A percentile compares a stretch with the other conserved stretches of the same genome.
Conservation (phyloP, 805 yeast species). For the Hanseniaspora pseudoguilliermondii region DNA sequence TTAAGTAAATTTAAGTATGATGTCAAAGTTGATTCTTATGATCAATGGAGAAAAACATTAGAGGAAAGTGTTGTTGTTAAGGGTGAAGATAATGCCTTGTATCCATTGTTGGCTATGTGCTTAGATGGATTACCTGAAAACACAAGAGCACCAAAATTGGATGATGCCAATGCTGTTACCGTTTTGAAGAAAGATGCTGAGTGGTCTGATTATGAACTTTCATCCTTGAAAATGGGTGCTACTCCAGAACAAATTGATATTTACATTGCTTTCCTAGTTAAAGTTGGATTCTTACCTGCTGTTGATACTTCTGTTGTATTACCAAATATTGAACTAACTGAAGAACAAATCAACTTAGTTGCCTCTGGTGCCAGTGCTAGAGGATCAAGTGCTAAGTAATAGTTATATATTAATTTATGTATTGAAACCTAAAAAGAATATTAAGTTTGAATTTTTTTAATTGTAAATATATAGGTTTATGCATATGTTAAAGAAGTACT, state of each 20-base stretch:
- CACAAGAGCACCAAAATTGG: constrained; percentile 91
- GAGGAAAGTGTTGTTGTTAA: constrained; percentile 68
- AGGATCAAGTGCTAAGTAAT: constrained; percentile 42
- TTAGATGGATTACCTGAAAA: constrained; percentile 81
- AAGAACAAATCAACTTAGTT: constrained; percentile 46
- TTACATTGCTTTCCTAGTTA: constrained; percentile 67
- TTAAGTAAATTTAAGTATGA: constrained; percentile 62
- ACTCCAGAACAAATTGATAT: constrained; percentile 50
- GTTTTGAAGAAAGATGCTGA: constrained; percentile 48
- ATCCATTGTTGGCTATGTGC: constrained; percentile 87
- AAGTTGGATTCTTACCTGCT: constrained; percentile 63
- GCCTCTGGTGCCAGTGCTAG: constrained; percentile 63
- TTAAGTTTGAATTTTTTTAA: not conserved
- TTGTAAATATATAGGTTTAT: not conserved
- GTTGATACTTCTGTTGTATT: constrained; percentile 40
- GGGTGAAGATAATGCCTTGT: constrained; percentile 71
- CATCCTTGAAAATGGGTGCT: constrained; percentile 61
- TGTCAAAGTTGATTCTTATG: constrained; percentile 50
- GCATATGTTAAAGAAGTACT: not conserved
- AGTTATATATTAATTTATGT: not conserved
- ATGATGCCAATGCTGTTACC: constrained; percentile 69
- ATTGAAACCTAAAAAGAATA: not conserved
- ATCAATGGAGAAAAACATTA: constrained; percentile 62
- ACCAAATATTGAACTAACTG: constrained; percentile 45
- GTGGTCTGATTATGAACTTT: constrained; percentile 54